Conservation (phyloP, 2,329 filamentous ascomycete species). For the Apiospora hydei region DNA sequence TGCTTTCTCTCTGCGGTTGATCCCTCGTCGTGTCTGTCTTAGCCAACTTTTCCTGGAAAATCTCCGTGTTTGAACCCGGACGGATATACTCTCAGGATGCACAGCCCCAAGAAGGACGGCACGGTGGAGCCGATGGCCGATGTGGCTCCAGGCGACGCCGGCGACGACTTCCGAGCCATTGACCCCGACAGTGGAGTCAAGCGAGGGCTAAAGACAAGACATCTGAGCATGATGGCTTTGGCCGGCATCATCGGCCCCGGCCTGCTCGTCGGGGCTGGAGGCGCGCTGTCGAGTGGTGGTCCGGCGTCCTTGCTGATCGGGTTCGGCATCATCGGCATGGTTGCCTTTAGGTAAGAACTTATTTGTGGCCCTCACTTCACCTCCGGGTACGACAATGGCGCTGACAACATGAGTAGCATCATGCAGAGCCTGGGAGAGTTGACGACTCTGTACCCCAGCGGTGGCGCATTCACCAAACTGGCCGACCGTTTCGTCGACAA, state of each 20-base stretch:
- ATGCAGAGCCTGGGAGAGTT: constrained; percentile 80
- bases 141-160: not conserved
- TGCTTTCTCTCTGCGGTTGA: not conserved
- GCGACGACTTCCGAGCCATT: constrained; percentile 51
- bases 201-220: constrained; percentile 67
- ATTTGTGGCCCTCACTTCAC: too few species aligned
- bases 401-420: constrained; percentile 51
- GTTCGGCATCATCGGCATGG: constrained; percentile 74
- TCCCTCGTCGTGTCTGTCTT: not conserved
- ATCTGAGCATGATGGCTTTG: constrained; percentile 68
- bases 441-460: constrained; percentile 75
- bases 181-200: constrained; percentile 72
- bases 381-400: not conserved
- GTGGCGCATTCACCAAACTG: constrained; percentile 74
- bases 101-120: constrained; percentile 8
- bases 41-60: not conserved
- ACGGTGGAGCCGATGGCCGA: constrained; percentile 8
- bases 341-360: constrained; percentile 57
- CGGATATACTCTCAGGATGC: constrained; percentile 5
- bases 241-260: constrained; percentile 65
- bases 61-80: not conserved
- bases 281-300: constrained; percentile 72
- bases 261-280: constrained; percentile 74
- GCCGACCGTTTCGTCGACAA: constrained; percentile 76
- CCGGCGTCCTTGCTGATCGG: constrained; percentile 77